Conservation (phyloP, 2,329 filamentous ascomycete species). For the Monilinia fructigena region DNA sequence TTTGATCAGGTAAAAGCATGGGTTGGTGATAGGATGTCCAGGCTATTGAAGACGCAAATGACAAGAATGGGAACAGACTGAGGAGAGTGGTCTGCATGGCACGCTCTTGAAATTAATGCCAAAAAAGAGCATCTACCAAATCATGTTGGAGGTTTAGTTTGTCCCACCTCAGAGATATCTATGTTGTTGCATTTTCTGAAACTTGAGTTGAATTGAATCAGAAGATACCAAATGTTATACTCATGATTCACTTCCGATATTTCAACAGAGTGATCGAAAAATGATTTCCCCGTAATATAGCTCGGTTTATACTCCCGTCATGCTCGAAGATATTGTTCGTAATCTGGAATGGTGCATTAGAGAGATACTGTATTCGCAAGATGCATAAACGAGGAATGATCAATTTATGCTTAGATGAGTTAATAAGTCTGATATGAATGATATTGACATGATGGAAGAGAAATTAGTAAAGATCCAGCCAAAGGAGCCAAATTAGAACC, state of each 20-base stretch:
- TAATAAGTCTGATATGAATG: no score
- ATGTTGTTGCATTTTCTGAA: not conserved
- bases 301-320: not conserved
- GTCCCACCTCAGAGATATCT: not conserved
- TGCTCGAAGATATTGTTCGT: not conserved
- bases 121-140: not conserved
- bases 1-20: conserved; percentile 8
- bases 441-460: no score
- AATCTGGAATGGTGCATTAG: no score
- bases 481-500: no score
- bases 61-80: not conserved
- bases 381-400: no score
- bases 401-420: no score
- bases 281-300: not conserved
- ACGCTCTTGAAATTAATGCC: not conserved
- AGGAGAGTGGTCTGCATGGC: not conserved
- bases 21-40: conserved; percentile 6
- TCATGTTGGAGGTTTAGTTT: conserved; percentile 1
- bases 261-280: not conserved
- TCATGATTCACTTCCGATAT: not conserved
- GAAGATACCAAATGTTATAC: conserved; percentile 2
- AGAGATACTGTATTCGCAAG: no score
- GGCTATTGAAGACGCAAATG: not conserved
- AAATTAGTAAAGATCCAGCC: no score
- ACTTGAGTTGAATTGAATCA: not conserved